A percentile compares a stretch with the other conserved stretches of the same genome.
Conservation (phyloP, 2,329 filamentous ascomycete species). For the Stagonosporopsis chrysanthemi region DNA sequence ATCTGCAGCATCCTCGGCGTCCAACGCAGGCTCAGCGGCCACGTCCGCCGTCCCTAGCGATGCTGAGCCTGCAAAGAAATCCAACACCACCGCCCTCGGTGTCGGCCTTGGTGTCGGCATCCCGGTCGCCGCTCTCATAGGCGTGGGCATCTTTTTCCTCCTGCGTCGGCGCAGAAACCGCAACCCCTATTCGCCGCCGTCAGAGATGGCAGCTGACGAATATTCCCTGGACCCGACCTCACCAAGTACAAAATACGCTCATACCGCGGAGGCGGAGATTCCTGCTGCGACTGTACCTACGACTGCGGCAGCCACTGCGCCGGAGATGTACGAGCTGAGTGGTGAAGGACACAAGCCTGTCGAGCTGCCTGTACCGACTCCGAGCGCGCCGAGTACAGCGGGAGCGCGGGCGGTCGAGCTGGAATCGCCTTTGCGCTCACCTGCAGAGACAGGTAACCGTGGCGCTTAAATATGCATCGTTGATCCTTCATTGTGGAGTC, state of each 20-base stretch:
- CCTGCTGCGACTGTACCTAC: background rate
- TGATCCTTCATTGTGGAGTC: too few species aligned
- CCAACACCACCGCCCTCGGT: slow-evolving; percentile 19
- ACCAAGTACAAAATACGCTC: slow-evolving; percentile 9
- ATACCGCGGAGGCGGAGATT: slow-evolving; percentile 4
- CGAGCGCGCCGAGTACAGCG: background rate
- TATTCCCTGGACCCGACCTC: background rate
- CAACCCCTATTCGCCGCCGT: background rate
- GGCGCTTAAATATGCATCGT: background rate
- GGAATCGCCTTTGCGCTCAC: background rate
- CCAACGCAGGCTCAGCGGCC: background rate
- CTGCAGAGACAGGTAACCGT: background rate
- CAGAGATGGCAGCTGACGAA: slow-evolving; percentile 8
- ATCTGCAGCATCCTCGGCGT: slow-evolving; percentile 5
- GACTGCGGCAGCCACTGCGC: background rate
- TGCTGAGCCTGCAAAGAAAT: background rate
- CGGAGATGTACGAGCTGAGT: slow-evolving; percentile 1
- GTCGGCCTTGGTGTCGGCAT: slow-evolving; percentile 19
- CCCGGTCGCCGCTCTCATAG: slow-evolving; percentile 11
- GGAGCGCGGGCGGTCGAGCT: slow-evolving; percentile 4
- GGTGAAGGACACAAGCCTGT: background rate
- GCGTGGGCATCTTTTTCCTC: slow-evolving; percentile 12
- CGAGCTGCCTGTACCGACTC: slow-evolving; percentile 2
- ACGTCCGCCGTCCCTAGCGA: background rate
- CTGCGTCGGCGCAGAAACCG: slow-evolving; percentile 6